Conservation (phyloP, 768 basidiomycete species). For the Suillus tomentosus region DNA sequence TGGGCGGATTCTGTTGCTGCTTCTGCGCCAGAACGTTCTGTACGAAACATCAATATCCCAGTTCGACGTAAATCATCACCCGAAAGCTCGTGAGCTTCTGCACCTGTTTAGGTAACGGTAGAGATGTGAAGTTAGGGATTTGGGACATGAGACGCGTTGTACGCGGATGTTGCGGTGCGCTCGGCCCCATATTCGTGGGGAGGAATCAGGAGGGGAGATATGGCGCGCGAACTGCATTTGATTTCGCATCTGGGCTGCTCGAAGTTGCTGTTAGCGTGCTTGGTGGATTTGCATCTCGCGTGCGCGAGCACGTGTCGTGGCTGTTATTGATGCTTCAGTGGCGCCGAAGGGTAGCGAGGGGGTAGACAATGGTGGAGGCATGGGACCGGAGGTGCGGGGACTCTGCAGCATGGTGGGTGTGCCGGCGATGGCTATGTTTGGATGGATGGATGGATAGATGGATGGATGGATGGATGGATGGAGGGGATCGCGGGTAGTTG, state of each 20-base stretch:
- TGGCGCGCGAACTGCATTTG: conserved; percentile 37
- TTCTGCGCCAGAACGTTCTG: too few relatives aligned
- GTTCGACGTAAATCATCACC: too few relatives aligned
- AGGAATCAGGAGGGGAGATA: conserved; percentile 45
- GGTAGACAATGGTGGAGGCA: conserved; percentile 29
- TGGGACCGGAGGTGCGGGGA: conserved; percentile 37
- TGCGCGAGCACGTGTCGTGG: conserved; percentile 34
- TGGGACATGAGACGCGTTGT: too few relatives aligned
- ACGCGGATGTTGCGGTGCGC: too few relatives aligned
- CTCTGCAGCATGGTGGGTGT: conserved; percentile 27
- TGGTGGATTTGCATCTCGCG: conserved; percentile 40
- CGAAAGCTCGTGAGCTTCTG: too few relatives aligned
- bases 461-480: too few relatives aligned
- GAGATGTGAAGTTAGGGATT: too few relatives aligned
- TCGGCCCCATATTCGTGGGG: too few relatives aligned
- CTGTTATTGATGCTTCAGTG: conserved; percentile 37
- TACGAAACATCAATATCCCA: too few relatives aligned
- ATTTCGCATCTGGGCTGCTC: conserved; percentile 36
- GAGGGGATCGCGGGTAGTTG: conserved; percentile 41
- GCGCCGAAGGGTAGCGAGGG: conserved; percentile 35
- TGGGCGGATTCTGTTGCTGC: too few relatives aligned
- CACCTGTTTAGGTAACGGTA: too few relatives aligned
- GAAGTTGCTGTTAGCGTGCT: conserved; percentile 35
- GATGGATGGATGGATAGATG: conserved; percentile 21
- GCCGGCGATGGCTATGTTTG: conserved; percentile 18